Evolutionary conservation across 75 land plant genomes (phyloP), one percentile per base, ranked within the genome.

Genomic region (Selaginella moellendorffii): DNA sequence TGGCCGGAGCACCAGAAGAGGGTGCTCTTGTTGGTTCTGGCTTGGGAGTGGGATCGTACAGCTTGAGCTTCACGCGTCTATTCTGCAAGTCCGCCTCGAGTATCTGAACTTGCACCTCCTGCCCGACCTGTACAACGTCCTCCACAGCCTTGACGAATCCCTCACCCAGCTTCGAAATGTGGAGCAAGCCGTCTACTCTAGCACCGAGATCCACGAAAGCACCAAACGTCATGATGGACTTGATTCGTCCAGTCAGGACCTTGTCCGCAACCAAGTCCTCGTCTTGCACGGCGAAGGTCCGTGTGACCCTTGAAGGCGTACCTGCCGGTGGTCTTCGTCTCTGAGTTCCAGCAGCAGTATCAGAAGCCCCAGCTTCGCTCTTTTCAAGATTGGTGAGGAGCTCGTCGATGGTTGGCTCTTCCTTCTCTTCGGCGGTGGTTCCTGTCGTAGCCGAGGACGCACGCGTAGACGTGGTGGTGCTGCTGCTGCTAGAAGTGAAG

Each of bases 161-260:
- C 63, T 81, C 77, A 68, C 99, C 85, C 69, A 90, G 65, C 61
- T 77, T 71, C 24, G 99, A 95, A 46, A 95, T 82, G 76, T 95
- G 99, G 2, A 90, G 91, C 54, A 95, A 63, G 1, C 99, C 99
- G 68, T 95, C 88, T 26, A 83, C 80, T 67, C 77, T 86, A 31
- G 99, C 99, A 65, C 99, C 99, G 73, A 95, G 66, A 66, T 90
- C 86, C 61, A 95, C 72, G 78, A 95, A 95, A 29, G 91, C 91
- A 62, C 99, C 99, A 79, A 84, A 95, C 31, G 83, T 76, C 56
- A 86, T 96, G 18, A 95, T 85, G 17, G 97, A 67, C 53, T 71
- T 76, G 0, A 95, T 84, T 78, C 74, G 86, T 27, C 99, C 99
- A 23, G 80, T 77, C 65, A 89, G 89, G 0, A 74, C 65, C 30